Evolutionary conservation across 306 rosid species (phyloP).

Genomic region (Quercus rubra): DNA sequence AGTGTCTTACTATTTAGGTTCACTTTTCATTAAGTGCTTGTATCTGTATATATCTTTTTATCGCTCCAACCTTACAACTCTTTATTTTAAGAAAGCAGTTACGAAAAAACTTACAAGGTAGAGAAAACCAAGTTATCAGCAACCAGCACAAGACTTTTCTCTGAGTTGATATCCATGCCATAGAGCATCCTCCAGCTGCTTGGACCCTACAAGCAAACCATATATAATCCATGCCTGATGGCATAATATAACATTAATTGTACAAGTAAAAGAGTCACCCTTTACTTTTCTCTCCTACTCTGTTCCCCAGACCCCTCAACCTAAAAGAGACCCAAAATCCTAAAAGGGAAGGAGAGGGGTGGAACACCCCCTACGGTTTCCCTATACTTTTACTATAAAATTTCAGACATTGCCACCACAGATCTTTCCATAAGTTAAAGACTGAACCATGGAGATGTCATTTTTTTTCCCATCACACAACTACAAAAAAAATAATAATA

Average conservation of each 20-base stretch:
- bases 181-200: slow-evolving; percentile 79
- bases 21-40: background rate
- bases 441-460: background rate
- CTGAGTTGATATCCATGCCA: slow-evolving; percentile 91
- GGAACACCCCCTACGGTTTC: background rate
- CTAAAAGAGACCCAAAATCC: background rate
- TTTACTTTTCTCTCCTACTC: background rate
- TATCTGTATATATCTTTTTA: background rate
- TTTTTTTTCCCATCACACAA: background rate
- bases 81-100: background rate
- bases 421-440: background rate
- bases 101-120: slow-evolving; percentile 54
- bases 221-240: background rate
- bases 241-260: background rate
- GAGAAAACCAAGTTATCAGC: slow-evolving; percentile 87
- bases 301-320: background rate
- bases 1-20: background rate
- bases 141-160: slow-evolving; percentile 68
- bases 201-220: slow-evolving; percentile 55
- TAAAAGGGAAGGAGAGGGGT: background rate
- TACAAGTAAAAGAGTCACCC: background rate
- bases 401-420: background rate
- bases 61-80: background rate
- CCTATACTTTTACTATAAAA: background rate
- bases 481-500: background rate